phyloP scores from a whole-genome alignment of 257 asterid genomes.

The Haberlea rhodopensis region DNA sequence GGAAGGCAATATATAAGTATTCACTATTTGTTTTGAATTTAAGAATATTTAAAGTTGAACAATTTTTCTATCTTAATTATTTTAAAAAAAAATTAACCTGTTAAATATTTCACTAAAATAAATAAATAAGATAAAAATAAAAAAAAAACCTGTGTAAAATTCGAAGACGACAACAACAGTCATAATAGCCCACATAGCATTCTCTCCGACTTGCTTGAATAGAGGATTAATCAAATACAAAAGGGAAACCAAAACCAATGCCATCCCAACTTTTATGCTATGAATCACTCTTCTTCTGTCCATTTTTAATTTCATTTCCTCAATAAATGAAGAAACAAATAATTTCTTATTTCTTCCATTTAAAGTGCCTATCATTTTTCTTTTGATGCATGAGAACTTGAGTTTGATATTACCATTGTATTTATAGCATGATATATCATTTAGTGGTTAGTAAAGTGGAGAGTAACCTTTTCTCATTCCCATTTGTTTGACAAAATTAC shows the following conservation, averaged over 20 bases:
- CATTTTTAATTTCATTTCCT: constrained; percentile 29
- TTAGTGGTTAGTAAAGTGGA: background rate
- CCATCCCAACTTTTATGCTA: constrained; percentile 64
- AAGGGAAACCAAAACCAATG: constrained; percentile 75
- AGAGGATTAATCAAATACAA: constrained; percentile 57
- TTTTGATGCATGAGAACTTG: background rate
- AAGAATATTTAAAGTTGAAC: too few species aligned
- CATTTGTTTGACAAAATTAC: background rate
- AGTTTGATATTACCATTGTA: background rate
- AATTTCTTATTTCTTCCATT: background rate
- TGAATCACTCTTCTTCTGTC: constrained; percentile 45
- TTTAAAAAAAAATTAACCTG: too few species aligned
- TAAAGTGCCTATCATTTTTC: background rate
- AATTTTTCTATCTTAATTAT: too few species aligned
- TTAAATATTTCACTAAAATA: too few species aligned
- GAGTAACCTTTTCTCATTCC: background rate
- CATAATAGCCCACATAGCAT: constrained; percentile 98
- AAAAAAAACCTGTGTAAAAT: constrained; percentile 56
- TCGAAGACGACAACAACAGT: constrained; percentile 90
- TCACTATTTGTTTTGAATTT: too few species aligned
- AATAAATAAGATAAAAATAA: too few species aligned
- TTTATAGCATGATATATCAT: background rate
- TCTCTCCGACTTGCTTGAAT: constrained; percentile 65
- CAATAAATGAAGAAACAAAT: constrained; percentile 14
- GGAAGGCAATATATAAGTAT: too few species aligned